Percentiles rank a stretch among this genome's conserved stretches.
These are phyloP conservation scores for Alloteropsis semialata DNA, from an alignment of 176 grass and related monocot species.

Conservation along the genomic window DNA sequence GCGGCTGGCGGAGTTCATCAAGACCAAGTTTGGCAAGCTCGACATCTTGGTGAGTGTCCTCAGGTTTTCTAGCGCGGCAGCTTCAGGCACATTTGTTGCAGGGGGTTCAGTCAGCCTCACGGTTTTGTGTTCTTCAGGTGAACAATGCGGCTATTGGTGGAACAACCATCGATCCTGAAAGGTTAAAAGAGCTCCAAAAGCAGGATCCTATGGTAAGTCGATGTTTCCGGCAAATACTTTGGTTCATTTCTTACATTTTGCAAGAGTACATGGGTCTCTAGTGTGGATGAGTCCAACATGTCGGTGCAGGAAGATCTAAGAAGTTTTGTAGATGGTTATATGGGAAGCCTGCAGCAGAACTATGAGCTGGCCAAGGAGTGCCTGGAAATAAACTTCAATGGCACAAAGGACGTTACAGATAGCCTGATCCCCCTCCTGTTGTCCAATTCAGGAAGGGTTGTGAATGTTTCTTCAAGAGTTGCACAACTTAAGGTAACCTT, in stretches of 20 bases:
- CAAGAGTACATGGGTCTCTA: not conserved
- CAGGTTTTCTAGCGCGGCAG: not conserved
- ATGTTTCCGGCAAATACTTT: not conserved
- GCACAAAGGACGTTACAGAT: conserved; percentile 41
- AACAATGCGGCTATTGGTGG: conserved; percentile 37
- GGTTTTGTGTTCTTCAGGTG: conserved; percentile 14
- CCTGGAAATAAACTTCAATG: conserved; percentile 50
- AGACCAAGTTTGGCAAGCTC: conserved; percentile 37
- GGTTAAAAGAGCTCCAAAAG: not conserved
- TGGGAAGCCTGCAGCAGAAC: conserved; percentile 18
- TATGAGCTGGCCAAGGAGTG: conserved; percentile 53
- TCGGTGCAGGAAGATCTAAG: not conserved
- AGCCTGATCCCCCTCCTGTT: conserved; percentile 41
- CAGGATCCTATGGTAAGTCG: conserved; percentile 27
- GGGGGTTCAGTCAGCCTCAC: not conserved
- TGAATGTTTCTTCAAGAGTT: conserved; percentile 46
- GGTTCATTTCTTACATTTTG: not conserved
- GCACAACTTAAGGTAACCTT: conserved; percentile 39
- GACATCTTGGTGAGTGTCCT: conserved; percentile 30
- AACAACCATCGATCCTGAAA: conserved; percentile 20
- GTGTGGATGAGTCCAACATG: no score
- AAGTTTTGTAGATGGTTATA: conserved; percentile 2
- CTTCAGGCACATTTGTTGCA: not conserved
- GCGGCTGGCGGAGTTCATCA: conserved; percentile 37
- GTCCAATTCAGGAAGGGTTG: conserved; percentile 40